Conservation (phyloP, 139 green algal species). For the Zygnema cylindricum region DNA sequence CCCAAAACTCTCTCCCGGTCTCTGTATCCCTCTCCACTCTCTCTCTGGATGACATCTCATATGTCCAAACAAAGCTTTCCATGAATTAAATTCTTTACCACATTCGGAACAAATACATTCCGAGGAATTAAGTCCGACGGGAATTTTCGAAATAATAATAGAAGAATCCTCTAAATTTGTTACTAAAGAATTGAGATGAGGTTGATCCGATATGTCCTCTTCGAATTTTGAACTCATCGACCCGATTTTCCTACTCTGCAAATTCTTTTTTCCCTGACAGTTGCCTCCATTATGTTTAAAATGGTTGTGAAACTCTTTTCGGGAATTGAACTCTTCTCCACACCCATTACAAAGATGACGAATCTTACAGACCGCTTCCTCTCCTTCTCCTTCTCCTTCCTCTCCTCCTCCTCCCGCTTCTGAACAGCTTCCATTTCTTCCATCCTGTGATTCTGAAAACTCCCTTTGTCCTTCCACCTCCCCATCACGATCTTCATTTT, state of each 20-base stretch:
- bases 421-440: neutral
- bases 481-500: constrained; percentile 12
- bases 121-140: neutral
- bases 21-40: constrained; percentile 29
- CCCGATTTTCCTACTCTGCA: neutral
- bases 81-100: constrained; percentile 20
- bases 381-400: neutral
- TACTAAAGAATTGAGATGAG: neutral
- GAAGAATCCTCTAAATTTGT: neutral
- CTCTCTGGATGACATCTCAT: constrained; percentile 34
- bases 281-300: neutral
- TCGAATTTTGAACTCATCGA: neutral
- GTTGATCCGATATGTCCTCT: neutral
- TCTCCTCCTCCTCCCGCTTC: neutral
- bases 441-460: neutral
- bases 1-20: neutral
- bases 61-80: constrained; percentile 28
- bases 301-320: neutral
- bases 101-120: constrained; percentile 26
- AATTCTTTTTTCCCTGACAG: neutral
- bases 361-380: neutral
- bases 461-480: neutral
- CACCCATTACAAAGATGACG: neutral
- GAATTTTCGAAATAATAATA: neutral
- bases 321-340: neutral